Percentiles rank a stretch among this genome's conserved stretches.
Conservation (phyloP, 1,139 yeast species). For the Saccharomyces hybrid region DNA sequence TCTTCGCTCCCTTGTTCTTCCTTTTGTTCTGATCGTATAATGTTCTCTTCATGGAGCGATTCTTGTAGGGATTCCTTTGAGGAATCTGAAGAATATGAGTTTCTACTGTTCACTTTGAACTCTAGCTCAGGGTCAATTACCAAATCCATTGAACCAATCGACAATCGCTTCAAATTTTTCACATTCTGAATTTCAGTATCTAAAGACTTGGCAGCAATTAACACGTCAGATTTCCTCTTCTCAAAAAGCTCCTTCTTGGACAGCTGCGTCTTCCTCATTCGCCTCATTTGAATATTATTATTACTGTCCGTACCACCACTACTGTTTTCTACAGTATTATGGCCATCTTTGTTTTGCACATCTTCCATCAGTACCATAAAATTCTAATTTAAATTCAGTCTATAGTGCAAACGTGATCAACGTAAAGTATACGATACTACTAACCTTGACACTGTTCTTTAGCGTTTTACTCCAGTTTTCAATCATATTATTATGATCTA, state of each 20-base stretch:
- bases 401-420: background rate
- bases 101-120: conserved; percentile 17
- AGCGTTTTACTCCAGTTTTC: background rate
- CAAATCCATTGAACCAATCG: conserved; percentile 32
- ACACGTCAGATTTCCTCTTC: conserved; percentile 30
- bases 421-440: background rate
- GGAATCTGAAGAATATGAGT: conserved; percentile 10
- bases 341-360: background rate
- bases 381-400: background rate
- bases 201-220: conserved; percentile 32
- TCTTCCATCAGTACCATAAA: background rate
- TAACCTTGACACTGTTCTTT: background rate
- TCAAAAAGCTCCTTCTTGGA: conserved; percentile 7
- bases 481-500: background rate
- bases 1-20: background rate
- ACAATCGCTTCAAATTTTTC: conserved; percentile 30
- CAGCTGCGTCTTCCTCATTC: background rate
- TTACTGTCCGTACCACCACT: background rate
- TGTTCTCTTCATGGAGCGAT: background rate
- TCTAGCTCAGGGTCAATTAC: conserved; percentile 31
- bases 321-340: background rate
- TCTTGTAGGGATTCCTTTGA: background rate
- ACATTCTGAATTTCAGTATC: conserved; percentile 30
- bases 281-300: background rate
- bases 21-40: background rate